phyloP scores from a whole-genome alignment of 139 green algal genomes.

The Micractinium conductrix region DNA sequence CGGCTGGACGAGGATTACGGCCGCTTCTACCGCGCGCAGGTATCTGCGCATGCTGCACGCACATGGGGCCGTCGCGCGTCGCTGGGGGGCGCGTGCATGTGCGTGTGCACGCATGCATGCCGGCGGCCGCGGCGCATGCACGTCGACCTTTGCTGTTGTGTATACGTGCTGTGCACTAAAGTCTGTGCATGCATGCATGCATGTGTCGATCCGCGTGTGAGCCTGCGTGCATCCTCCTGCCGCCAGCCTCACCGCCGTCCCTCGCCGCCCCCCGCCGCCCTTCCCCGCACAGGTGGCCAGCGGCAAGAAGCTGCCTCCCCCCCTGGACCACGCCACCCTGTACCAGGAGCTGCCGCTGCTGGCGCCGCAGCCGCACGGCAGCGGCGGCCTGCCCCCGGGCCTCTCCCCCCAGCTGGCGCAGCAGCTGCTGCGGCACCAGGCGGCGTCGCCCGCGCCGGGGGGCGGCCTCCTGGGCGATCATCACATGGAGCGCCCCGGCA shows the following conservation, averaged over 20 bases:
- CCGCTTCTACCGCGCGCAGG: slow-evolving; percentile 65
- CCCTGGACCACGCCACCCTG: slow-evolving; percentile 76
- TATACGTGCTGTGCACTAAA: too few relatives aligned
- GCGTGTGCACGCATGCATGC: too few relatives aligned
- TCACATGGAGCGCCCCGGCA: slow-evolving; percentile 67
- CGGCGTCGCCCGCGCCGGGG: slow-evolving; percentile 13
- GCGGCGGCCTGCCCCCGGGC: background rate
- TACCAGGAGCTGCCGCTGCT: slow-evolving; percentile 76
- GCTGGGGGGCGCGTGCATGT: too few relatives aligned
- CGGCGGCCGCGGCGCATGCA: too few relatives aligned
- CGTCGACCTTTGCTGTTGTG: too few relatives aligned
- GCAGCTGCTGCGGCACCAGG: slow-evolving; percentile 43
- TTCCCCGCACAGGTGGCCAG: slow-evolving; percentile 49
- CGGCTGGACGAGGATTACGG: slow-evolving; percentile 90
- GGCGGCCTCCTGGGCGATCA: slow-evolving; percentile 59
- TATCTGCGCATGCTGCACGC: background rate
- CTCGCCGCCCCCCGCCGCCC: background rate
- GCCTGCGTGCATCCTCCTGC: background rate
- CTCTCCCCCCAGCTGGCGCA: slow-evolving; percentile 32
- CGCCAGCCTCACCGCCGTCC: background rate
- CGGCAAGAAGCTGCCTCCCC: slow-evolving; percentile 82
- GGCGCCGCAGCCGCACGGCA: background rate
- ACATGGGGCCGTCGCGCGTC: too few relatives aligned
- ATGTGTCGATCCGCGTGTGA: too few relatives aligned
- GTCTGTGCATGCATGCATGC: too few relatives aligned